Evolutionary conservation across 352 stramenopile genomes (phyloP).

Genomic region (Phytophthora aleatoria): DNA sequence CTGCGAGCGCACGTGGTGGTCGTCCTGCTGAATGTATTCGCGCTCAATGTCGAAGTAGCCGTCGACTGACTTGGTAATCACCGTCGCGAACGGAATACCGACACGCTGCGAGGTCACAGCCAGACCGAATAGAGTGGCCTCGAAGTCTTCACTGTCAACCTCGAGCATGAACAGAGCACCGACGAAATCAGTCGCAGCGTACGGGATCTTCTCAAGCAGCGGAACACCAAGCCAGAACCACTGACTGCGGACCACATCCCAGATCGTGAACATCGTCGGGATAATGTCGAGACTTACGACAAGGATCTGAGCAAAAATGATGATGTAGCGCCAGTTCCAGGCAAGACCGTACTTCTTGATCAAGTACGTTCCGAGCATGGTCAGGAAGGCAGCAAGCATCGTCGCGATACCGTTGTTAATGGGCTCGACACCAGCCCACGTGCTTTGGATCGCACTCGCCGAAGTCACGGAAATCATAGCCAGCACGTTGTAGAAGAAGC

Average conservation of each 20-base stretch:
- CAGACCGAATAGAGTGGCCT: constrained; percentile 59
- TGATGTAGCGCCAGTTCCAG: constrained; percentile 60
- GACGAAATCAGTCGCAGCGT: constrained; percentile 44
- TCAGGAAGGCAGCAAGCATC: constrained; percentile 54
- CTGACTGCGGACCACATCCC: constrained; percentile 68
- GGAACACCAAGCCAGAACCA: constrained; percentile 72
- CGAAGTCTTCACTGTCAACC: constrained; percentile 51
- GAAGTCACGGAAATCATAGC: constrained; percentile 57
- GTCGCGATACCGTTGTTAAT: constrained; percentile 62
- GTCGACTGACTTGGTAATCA: constrained; percentile 66
- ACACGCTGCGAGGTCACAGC: constrained; percentile 46
- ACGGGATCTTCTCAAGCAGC: constrained; percentile 57
- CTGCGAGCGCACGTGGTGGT: constrained; percentile 53
- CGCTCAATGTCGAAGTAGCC: constrained; percentile 60
- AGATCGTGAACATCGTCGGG: constrained; percentile 67
- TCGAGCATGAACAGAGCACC: constrained; percentile 62
- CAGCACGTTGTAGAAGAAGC: constrained; percentile 58
- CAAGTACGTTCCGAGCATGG: constrained; percentile 43
- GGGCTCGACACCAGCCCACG: constrained; percentile 63
- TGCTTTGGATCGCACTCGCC: constrained; percentile 52
- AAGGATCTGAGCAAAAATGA: constrained; percentile 47
- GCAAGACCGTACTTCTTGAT: constrained; percentile 41
- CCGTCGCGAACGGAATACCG: constrained; percentile 50
- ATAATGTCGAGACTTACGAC: constrained; percentile 55
- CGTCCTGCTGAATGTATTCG: constrained; percentile 42